These are phyloP conservation scores for Trichoderma afroharzianum DNA, from an alignment of 2,329 filamentous ascomycete species.

Conservation along the genomic window DNA sequence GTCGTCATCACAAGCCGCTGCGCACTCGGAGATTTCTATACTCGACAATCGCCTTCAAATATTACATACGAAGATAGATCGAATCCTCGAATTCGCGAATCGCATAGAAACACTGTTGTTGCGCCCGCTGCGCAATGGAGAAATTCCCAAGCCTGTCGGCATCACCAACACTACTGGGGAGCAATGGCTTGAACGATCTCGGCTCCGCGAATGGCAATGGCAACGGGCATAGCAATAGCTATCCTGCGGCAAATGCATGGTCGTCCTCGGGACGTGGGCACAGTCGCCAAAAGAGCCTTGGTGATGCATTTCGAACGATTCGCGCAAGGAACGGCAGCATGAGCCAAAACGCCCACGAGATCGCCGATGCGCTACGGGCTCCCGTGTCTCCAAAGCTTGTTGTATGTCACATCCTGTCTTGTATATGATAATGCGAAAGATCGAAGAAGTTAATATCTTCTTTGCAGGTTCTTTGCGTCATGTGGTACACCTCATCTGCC, in stretches of 20 bases:
- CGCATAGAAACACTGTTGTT: neutral
- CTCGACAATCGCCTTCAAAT: neutral
- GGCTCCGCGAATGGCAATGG: slow-evolving; percentile 28
- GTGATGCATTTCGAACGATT: slow-evolving; percentile 82
- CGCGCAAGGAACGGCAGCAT: slow-evolving; percentile 78
- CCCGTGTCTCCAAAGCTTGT: slow-evolving; percentile 67
- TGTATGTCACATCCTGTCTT: slow-evolving; percentile 31
- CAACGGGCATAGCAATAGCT: slow-evolving; percentile 9
- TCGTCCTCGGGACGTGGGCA: slow-evolving; percentile 48
- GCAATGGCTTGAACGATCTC: slow-evolving; percentile 26
- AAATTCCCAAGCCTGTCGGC: slow-evolving; percentile 57
- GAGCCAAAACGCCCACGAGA: slow-evolving; percentile 87
- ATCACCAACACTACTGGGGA: slow-evolving; percentile 28
- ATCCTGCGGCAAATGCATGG: slow-evolving; percentile 22
- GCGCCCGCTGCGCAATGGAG: slow-evolving; percentile 40
- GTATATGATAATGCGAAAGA: neutral
- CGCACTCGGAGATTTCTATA: neutral
- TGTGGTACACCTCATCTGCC: slow-evolving; percentile 95
- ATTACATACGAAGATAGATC: neutral
- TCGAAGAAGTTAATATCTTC: neutral
- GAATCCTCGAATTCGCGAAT: neutral
- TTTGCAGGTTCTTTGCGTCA: slow-evolving; percentile 70
- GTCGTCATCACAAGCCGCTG: neutral
- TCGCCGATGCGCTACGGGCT: slow-evolving; percentile 85
- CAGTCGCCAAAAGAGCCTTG: slow-evolving; percentile 77